Base-by-base conservation (phyloP, 75 land plant genomes). In the Azolla pinnata region DNA sequence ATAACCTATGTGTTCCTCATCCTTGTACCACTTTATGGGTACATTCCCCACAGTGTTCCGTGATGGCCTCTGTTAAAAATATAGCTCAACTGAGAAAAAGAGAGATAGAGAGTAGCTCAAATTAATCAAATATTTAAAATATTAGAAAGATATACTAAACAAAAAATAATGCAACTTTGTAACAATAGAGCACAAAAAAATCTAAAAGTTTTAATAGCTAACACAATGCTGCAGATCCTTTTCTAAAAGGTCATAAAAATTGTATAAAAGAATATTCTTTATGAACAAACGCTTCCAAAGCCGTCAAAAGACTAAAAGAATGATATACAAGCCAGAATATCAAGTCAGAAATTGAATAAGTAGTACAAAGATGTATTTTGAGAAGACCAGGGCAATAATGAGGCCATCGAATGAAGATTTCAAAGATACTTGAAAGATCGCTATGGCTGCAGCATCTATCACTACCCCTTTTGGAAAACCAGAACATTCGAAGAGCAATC, bases 1-100 rank as follows among this genome's bases (percentile, higher is more conserved):
- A 77, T 92, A 88, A 17, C 98, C 98, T 65, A 93, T 83, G 58
- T 93, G 98, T 33, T 88, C 79, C 71, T 93, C 98, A 27, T 93
- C 86, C 29, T 77, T 71, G 56, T 93, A 93, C 90, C 90, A 93
- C 26, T 83, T 62, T 38, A 88, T 63, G 12, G 98, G 98, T 42
- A 93, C 96, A 70, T 83, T 84, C 21, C 98, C 98, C 63, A 93
- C 29, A 8, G 98, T 93, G 58, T 93, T 93, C 51, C 90, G 70
- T 59, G 76, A 62, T 40, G 80, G 76, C 61, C 80, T 80, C 97
- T 91, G 60, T 4, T 20, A 33, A 30, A 17, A 54, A 23, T 25
- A 10, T 26, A 60, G 0, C 64, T 25, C n/a, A 32, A 53, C 25
- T 0, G 29, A 38, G 12, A 23, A 24, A 48, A 10, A n/a, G 27